These are phyloP conservation scores for Eragrostis curvula DNA, from an alignment of 176 grass and related monocot species.

Conservation along the genomic window DNA sequence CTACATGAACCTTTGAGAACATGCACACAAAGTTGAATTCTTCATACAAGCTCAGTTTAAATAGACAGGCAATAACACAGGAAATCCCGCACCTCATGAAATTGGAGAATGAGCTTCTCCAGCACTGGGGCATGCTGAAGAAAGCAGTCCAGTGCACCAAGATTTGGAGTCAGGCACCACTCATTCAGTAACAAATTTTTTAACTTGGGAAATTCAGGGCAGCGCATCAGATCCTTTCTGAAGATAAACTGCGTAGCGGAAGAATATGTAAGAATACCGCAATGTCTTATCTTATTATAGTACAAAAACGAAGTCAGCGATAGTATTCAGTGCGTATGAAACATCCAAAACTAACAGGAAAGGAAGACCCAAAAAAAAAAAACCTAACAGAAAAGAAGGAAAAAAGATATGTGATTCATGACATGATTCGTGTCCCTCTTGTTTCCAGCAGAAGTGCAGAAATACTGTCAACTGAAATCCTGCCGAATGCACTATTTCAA, in stretches of 20 bases:
- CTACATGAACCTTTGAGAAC: background rate
- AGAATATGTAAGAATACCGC: background rate
- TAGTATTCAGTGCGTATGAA: too few species aligned
- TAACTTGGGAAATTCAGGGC: background rate
- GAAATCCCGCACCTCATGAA: background rate
- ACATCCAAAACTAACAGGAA: too few species aligned
- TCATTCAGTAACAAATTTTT: background rate
- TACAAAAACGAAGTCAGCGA: too few species aligned
- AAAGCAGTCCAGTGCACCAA: background rate
- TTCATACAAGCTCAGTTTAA: background rate
- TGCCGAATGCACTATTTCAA: background rate
- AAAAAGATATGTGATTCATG: too few species aligned
- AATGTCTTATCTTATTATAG: too few species aligned
- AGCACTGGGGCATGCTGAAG: background rate
- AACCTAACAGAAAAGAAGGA: too few species aligned
- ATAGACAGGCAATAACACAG: background rate
- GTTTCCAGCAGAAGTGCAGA: too few species aligned
- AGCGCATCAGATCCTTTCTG: background rate
- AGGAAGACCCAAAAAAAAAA: too few species aligned
- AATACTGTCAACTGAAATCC: too few species aligned
- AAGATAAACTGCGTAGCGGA: background rate
- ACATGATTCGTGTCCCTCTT: too few species aligned
- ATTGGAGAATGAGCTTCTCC: background rate
- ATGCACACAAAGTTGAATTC: background rate
- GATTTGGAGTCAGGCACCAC: background rate